These are phyloP conservation scores for Stylonectria norvegica DNA, from an alignment of 2,329 filamentous ascomycete genomes.

Conservation along the genomic window DNA sequence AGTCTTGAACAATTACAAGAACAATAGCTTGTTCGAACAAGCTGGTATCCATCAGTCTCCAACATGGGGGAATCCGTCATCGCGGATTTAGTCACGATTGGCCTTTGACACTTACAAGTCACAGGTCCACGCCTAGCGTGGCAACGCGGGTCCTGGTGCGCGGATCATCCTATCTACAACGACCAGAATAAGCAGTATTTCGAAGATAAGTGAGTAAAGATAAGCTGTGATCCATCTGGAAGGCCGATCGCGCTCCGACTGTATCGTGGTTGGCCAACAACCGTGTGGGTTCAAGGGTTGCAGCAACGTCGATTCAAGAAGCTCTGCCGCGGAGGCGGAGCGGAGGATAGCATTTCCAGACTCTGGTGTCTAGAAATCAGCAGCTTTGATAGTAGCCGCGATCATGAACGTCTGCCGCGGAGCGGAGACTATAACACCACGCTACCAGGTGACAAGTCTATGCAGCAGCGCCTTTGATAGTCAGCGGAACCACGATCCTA, in stretches of 20 bases:
- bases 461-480: no score
- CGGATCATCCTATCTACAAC: neutral
- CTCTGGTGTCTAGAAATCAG: no score
- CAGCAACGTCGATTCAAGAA: neutral
- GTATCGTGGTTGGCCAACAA: neutral
- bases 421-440: neutral
- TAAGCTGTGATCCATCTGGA: neutral
- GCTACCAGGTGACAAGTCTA: no score
- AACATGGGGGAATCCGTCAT: neutral
- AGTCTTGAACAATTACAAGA: slow-evolving; percentile 26
- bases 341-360: no score
- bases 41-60: neutral
- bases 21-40: slow-evolving; percentile 62
- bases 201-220: neutral
- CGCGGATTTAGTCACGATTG: neutral
- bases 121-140: no score
- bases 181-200: neutral
- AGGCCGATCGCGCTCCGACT: neutral
- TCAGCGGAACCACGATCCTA: neutral
- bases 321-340: neutral
- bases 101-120: neutral
- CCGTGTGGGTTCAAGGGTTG: neutral
- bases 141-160: neutral
- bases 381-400: no score
- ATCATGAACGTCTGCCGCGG: neutral